phyloP scores from a whole-genome alignment of 805 yeast genomes.

The Saturnispora halmiae region DNA sequence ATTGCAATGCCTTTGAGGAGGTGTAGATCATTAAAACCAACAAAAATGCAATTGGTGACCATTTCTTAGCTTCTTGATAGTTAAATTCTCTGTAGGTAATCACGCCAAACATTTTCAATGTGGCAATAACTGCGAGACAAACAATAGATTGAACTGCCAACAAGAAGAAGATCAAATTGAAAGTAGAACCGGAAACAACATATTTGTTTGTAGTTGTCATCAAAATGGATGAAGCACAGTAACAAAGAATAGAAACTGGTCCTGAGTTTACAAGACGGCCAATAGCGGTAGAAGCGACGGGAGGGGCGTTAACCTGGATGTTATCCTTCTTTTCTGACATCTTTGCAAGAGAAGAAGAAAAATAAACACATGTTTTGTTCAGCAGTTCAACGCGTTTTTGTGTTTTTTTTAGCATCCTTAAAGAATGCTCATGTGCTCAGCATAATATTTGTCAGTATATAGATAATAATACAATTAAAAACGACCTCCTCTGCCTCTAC shows the following conservation, averaged over 20 bases:
- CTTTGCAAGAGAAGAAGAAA: not conserved
- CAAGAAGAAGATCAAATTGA: conserved; percentile 79
- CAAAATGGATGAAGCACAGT: conserved; percentile 89
- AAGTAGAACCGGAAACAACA: conserved; percentile 66
- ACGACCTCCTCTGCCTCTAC: conserved; percentile 9
- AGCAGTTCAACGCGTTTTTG: not conserved
- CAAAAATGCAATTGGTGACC: conserved; percentile 89
- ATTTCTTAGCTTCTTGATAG: conserved; percentile 82
- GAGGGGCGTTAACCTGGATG: conserved; percentile 1
- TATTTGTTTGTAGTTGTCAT: conserved; percentile 98
- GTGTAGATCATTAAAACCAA: conserved; percentile 94
- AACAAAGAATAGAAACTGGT: conserved; percentile 63
- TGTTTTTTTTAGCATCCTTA: not conserved
- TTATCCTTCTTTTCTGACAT: conserved; percentile 8
- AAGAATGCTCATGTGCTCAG: not conserved
- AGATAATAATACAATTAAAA: not conserved
- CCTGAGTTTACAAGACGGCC: conserved; percentile 40
- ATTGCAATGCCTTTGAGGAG: conserved; percentile 89
- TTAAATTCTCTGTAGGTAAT: conserved; percentile 84
- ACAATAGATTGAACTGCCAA: conserved; percentile 84
- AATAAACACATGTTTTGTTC: too few relatives aligned
- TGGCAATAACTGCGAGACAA: conserved; percentile 63
- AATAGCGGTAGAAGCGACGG: conserved; percentile 17
- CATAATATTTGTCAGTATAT: too few relatives aligned
- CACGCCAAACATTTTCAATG: conserved; percentile 63